Evolutionary conservation across 2,329 filamentous ascomycete genomes (phyloP).

Genomic region (Exophiala calicioides): DNA sequence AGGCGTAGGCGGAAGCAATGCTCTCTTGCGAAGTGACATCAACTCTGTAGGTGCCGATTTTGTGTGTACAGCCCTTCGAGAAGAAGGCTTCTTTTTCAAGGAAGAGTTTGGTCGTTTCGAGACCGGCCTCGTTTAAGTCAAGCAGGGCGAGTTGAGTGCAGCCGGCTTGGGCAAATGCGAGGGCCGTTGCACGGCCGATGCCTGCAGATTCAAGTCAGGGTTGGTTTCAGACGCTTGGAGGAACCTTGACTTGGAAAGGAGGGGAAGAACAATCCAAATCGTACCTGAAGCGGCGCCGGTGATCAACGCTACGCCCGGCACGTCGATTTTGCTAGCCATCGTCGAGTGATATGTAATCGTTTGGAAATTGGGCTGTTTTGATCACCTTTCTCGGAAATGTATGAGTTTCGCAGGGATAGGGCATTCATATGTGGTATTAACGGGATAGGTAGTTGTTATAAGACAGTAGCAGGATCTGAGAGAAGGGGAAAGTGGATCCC

Average conservation of each 20-base stretch:
- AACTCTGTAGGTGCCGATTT: constrained; percentile 36
- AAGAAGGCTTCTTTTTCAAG: constrained; percentile 33
- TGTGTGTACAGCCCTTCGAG: constrained; percentile 35
- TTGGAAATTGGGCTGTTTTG: background rate
- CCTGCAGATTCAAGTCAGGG: constrained; percentile 59
- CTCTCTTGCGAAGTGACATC: constrained; percentile 53
- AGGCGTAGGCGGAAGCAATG: constrained; percentile 41
- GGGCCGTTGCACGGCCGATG: constrained; percentile 80
- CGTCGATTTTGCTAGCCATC: constrained; percentile 16
- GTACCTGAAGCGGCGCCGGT: constrained; percentile 17
- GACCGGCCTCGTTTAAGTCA: constrained; percentile 16
- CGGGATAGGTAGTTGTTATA: no score
- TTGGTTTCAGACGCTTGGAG: background rate
- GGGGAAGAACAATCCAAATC: background rate
- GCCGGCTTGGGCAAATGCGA: constrained; percentile 76
- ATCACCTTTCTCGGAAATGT: background rate
- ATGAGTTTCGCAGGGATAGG: constrained; percentile 1
- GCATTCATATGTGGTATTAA: background rate
- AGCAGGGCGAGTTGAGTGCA: constrained; percentile 42
- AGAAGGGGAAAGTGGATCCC: background rate
- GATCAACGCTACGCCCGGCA: constrained; percentile 17
- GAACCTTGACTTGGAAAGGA: background rate
- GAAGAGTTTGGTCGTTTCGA: constrained; percentile 11
- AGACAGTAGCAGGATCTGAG: no score
- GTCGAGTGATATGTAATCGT: no score